These are phyloP conservation scores for Talaromyces trachyspermus DNA, from an alignment of 495 filamentous ascomycete genomes.

Conservation along the genomic window DNA sequence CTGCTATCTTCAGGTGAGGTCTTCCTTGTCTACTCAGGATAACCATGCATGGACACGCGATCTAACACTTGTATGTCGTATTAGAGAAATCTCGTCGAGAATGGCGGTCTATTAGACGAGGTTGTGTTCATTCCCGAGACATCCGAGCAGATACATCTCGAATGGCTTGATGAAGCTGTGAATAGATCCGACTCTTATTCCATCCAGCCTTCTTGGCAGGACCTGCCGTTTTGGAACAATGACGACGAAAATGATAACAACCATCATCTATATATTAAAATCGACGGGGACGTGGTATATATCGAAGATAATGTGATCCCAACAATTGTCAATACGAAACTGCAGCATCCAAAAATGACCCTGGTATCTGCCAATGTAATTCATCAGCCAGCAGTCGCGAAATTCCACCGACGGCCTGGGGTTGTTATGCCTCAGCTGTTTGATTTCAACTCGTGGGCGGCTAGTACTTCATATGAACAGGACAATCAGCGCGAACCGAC, in stretches of 20 bases:
- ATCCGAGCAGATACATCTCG: constrained; percentile 33
- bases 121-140: constrained; percentile 48
- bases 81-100: constrained; percentile 43
- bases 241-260: constrained; percentile 19
- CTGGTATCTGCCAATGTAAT: constrained; percentile 48
- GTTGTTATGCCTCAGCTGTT: constrained; percentile 31
- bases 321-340: constrained; percentile 43
- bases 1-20: constrained; percentile 41
- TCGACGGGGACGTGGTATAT: constrained; percentile 50
- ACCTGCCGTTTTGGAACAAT: constrained; percentile 15
- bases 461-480: background rate
- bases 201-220: constrained; percentile 12
- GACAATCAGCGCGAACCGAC: background rate
- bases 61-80: background rate
- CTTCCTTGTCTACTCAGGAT: background rate
- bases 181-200: constrained; percentile 22
- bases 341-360: constrained; percentile 37
- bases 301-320: constrained; percentile 47
- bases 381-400: constrained; percentile 31
- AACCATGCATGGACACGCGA: too few relatives aligned
- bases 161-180: constrained; percentile 32
- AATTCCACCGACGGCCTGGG: constrained; percentile 28
- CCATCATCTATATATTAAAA: constrained; percentile 48
- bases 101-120: constrained; percentile 46
- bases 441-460: constrained; percentile 16